Base-by-base conservation (phyloP, 768 basidiomycete genomes). In the Leccinum longicurvipes region DNA sequence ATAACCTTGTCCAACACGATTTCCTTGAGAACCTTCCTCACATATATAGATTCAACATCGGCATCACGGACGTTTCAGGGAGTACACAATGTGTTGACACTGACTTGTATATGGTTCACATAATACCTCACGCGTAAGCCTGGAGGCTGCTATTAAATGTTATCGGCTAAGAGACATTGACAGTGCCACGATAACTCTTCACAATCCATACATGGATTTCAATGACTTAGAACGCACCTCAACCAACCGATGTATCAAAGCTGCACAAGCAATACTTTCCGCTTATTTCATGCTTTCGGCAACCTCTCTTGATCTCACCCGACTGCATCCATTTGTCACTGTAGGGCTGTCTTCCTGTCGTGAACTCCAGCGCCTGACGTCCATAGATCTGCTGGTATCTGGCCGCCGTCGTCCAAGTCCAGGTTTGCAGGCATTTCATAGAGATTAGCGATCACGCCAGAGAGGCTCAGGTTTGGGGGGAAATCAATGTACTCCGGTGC, bases 371-470 rank as follows among this genome's bases (percentile, higher is more conserved):
- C 34, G 2, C 23, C 54, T 51, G 59, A 69, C 46, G 50, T 64
- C 42, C 47, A 25, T 57, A 91, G 89, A 92, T 93, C 46, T 91
- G 90, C 68, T 93, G 91, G 91, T 93, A 93, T 70, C 82, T 93
- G 15, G 91, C 91, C 7, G 91, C 91, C 14, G 90, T 89, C 5
- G 88, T 93, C 4, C 86, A 91, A 66, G 84, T 93, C 47, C 90
- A 93, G 62, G 76, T 90, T 36, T 93, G 91, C 79, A 91, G 89
- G 66, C 85, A 89, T 64, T 87, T 85, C 66, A 92, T 93, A 56
- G 89, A 92, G 67, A 82, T 82, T 46, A 84, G 85, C n/a, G 89
- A 93, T 70, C 75, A 76, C 14, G 82, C 82, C 48, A 76, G 83
- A 59, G 91, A 93, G 70, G 82, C 86, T 28, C 83, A 83, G 1